A percentile compares a stretch with the other conserved stretches of the same genome.
Conservation (phyloP, 2,329 filamentous ascomycete species). For the Fusarium napiforme region DNA sequence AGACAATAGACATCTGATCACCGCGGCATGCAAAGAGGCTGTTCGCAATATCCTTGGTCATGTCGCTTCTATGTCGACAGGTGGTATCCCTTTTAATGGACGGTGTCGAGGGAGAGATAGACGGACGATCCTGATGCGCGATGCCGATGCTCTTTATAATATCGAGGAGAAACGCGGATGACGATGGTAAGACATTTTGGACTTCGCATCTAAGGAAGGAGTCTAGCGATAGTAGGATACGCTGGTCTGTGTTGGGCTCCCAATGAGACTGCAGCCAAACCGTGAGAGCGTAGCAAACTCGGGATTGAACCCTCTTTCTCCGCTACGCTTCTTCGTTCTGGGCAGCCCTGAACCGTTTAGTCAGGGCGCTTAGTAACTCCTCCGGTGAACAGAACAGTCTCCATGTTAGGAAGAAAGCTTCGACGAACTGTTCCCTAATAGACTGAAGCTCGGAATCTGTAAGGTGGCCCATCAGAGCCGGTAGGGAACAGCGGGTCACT, state of each 20-base stretch:
- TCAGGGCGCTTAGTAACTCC: not conserved
- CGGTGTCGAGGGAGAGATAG: not conserved
- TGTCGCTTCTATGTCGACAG: not conserved
- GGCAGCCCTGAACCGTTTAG: accelerated
- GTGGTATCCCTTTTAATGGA: not conserved
- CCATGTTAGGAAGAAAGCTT: not conserved
- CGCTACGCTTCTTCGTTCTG: not conserved
- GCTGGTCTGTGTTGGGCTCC: not conserved
- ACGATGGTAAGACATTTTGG: accelerated
- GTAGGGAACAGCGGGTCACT: not conserved
- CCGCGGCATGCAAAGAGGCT: not conserved
- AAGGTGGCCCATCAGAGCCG: not conserved
- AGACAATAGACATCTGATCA: accelerated
- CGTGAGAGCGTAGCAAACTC: not conserved
- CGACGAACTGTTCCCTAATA: not conserved
- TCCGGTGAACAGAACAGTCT: not conserved
- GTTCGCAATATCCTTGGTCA: not conserved
- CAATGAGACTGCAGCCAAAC: not conserved
- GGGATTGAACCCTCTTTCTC: not conserved
- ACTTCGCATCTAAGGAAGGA: not conserved
- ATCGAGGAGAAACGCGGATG: not conserved
- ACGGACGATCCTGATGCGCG: not conserved
- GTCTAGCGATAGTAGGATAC: not conserved
- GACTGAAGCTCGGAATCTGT: not conserved
- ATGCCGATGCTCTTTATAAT: accelerated